A percentile compares a stretch with the other conserved stretches of the same genome.
Conservation (phyloP, 768 basidiomycete species). For the Boletus huronensis region DNA sequence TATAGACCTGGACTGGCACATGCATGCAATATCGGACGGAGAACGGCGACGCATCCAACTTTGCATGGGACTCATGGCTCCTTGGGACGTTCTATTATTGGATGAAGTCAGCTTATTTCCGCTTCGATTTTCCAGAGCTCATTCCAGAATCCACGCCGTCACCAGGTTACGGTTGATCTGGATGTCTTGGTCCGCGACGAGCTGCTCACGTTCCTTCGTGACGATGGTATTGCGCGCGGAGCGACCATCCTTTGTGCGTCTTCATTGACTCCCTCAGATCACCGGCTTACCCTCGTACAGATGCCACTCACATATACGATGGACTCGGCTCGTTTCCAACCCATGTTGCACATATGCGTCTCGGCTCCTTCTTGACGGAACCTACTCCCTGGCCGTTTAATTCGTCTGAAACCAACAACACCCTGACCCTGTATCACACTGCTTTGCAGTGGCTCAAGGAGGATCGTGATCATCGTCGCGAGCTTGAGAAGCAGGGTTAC, state of each 20-base stretch:
- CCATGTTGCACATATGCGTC: conserved; percentile 86
- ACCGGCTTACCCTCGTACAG: conserved; percentile 36
- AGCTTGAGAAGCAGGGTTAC: conserved; percentile 54
- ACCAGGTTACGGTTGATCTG: conserved; percentile 91
- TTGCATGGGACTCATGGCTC: conserved; percentile 91
- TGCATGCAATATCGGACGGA: conserved; percentile 95
- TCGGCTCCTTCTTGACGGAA: conserved; percentile 67
- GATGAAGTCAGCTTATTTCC: conserved; percentile 66
- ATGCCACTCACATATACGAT: conserved; percentile 97
- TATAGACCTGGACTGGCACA: conserved; percentile 93
- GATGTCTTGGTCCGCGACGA: conserved; percentile 94
- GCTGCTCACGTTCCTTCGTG: conserved; percentile 81
- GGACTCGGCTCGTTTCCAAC: conserved; percentile 91
- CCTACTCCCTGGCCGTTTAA: conserved; percentile 71
- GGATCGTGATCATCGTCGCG: conserved; percentile 65
- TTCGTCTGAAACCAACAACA: conserved; percentile 22
- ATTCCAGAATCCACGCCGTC: background rate
- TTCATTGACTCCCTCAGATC: background rate
- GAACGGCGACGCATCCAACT: conserved; percentile 92
- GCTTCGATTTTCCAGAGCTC: background rate
- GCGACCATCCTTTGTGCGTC: conserved; percentile 84
- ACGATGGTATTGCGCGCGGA: conserved; percentile 72
- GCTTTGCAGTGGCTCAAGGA: conserved; percentile 87
- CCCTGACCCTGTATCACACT: conserved; percentile 53
- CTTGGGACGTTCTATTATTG: conserved; percentile 89